Conservation (phyloP, 2,329 filamentous ascomycete genomes). For the Periglandula ipomoeae region DNA sequence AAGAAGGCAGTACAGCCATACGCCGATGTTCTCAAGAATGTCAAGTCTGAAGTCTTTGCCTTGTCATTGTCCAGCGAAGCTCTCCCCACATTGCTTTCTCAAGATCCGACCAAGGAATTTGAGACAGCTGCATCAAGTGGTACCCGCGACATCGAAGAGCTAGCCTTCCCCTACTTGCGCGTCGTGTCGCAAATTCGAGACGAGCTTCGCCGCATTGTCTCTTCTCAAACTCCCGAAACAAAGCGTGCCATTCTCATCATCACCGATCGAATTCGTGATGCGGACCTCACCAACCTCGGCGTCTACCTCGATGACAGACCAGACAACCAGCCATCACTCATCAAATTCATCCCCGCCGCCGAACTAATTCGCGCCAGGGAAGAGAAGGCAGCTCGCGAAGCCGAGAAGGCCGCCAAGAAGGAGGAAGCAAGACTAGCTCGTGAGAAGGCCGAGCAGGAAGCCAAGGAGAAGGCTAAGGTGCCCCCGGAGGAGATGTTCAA, state of each 20-base stretch:
- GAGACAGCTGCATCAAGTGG: constrained; percentile 33
- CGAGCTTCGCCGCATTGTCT: constrained; percentile 48
- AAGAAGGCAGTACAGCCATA: constrained; percentile 38
- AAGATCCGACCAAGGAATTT: constrained; percentile 38
- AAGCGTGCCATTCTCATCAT: constrained; percentile 67
- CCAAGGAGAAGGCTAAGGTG: constrained; percentile 48
- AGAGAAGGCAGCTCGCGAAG: constrained; percentile 51
- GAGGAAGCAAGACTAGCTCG: constrained; percentile 43
- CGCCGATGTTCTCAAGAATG: constrained; percentile 31
- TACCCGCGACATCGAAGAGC: constrained; percentile 40
- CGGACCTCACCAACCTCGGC: constrained; percentile 69
- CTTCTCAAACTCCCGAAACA: constrained; percentile 35
- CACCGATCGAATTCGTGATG: constrained; percentile 73
- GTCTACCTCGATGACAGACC: constrained; percentile 81
- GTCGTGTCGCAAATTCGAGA: constrained; percentile 49
- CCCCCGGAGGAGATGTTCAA: constrained; percentile 48
- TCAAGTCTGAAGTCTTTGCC: constrained; percentile 35
- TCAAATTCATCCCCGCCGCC: constrained; percentile 53
- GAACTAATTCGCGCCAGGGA: constrained; percentile 49
- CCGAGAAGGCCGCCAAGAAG: constrained; percentile 48
- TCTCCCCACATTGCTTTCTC: constrained; percentile 32
- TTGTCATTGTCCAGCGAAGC: constrained; percentile 40
- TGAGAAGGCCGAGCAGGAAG: constrained; percentile 43
- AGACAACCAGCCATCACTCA: constrained; percentile 59
- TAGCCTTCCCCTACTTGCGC: constrained; percentile 47